Evolutionary conservation across 2,329 filamentous ascomycete genomes (phyloP).

Genomic region (Septoria linicola): DNA sequence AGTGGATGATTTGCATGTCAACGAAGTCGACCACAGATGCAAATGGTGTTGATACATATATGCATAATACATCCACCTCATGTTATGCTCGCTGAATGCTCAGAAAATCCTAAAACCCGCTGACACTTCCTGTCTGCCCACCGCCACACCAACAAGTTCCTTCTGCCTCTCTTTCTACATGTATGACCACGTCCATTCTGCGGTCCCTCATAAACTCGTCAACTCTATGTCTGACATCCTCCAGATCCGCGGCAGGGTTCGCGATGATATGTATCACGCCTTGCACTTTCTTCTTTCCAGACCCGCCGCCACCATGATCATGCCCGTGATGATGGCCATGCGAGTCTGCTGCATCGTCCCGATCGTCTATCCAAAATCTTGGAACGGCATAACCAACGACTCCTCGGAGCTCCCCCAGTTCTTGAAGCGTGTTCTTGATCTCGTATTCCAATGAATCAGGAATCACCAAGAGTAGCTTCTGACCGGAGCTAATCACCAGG

Average conservation of each 20-base stretch:
- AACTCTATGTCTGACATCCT: slow-evolving; percentile 81
- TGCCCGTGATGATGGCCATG: slow-evolving; percentile 46
- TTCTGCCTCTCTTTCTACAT: slow-evolving; percentile 84
- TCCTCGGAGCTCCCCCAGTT: slow-evolving; percentile 76
- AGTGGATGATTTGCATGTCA: too few relatives aligned
- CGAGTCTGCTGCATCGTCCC: slow-evolving; percentile 40
- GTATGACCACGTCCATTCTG: slow-evolving; percentile 78
- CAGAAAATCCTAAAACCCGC: slow-evolving; percentile 3
- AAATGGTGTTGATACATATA: background rate
- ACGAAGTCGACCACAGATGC: background rate
- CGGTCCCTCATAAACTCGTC: slow-evolving; percentile 67
- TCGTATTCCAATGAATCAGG: slow-evolving; percentile 84
- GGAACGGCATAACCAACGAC: slow-evolving; percentile 84
- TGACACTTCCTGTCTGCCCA: slow-evolving; percentile 8
- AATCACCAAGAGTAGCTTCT: slow-evolving; percentile 77
- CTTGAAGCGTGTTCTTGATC: slow-evolving; percentile 79
- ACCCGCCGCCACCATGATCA: slow-evolving; percentile 13
- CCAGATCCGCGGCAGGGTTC: slow-evolving; percentile 67
- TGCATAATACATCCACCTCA: background rate
- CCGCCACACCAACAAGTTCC: slow-evolving; percentile 62
- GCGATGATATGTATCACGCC: slow-evolving; percentile 87
- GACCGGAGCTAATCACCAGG: slow-evolving; percentile 79
- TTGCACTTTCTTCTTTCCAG: slow-evolving; percentile 54
- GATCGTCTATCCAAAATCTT: slow-evolving; percentile 88
- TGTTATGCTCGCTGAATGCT: slow-evolving; percentile 1